Evolutionary conservation across 1,139 yeast species (phyloP).

Genomic region (Hanseniaspora uvarum): DNA sequence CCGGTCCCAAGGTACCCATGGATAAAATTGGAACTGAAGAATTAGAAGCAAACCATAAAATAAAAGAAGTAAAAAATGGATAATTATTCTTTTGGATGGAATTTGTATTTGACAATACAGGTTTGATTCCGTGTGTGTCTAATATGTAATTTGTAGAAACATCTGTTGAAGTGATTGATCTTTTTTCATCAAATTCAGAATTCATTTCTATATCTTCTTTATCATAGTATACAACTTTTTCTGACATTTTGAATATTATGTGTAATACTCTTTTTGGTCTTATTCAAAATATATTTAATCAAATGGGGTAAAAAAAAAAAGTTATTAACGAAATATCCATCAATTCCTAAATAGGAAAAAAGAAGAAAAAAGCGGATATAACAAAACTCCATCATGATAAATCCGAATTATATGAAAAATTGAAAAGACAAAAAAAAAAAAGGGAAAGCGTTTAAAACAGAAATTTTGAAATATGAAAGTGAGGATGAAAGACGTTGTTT

Average conservation of each 20-base stretch:
- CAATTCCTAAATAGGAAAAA: too few relatives aligned
- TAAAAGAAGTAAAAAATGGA: constrained; percentile 23
- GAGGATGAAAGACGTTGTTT: background rate
- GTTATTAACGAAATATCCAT: too few relatives aligned
- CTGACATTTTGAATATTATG: background rate
- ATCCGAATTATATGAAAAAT: too few relatives aligned
- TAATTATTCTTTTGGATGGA: constrained; percentile 12
- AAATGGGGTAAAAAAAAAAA: too few relatives aligned
- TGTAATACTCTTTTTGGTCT: background rate
- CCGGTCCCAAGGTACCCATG: constrained; percentile 50
- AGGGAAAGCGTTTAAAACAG: too few relatives aligned
- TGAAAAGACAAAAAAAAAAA: background rate
- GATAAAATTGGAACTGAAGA: constrained; percentile 71
- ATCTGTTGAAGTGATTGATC: background rate
- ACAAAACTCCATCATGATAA: too few relatives aligned
- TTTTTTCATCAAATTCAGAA: background rate
- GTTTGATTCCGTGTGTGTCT: constrained; percentile 10
- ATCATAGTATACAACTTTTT: background rate
- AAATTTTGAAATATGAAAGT: too few relatives aligned
- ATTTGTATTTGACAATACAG: background rate
- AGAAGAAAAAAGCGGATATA: too few relatives aligned
- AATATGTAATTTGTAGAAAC: background rate
- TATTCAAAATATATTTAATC: background rate
- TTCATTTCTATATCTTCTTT: background rate
- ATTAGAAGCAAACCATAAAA: constrained; percentile 84